These are phyloP conservation scores for Xylaria venustula DNA, from an alignment of 495 filamentous ascomycete genomes.

Conservation along the genomic window DNA sequence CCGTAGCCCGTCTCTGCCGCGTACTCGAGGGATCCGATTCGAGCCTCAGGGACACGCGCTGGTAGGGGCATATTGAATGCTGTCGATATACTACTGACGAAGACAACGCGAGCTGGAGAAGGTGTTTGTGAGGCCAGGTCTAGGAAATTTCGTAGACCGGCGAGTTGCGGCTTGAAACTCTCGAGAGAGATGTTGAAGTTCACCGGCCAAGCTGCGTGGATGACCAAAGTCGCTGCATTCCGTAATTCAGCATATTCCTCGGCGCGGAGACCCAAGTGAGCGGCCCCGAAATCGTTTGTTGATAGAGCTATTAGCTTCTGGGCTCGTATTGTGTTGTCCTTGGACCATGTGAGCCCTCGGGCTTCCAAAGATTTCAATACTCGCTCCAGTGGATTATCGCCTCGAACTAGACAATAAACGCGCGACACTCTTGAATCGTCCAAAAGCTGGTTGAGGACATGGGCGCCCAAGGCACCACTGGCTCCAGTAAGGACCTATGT, in stretches of 20 bases:
- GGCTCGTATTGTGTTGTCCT: constrained; percentile 18
- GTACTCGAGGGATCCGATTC: constrained; percentile 35
- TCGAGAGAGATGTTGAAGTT: constrained; percentile 63
- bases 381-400: constrained; percentile 26
- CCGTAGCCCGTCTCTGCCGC: constrained; percentile 57
- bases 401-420: constrained; percentile 57
- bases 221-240: constrained; percentile 45
- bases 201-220: constrained; percentile 71
- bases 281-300: constrained; percentile 36
- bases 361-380: constrained; percentile 36
- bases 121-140: constrained; percentile 49
- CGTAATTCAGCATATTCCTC: constrained; percentile 35
- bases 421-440: constrained; percentile 39
- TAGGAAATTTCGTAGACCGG: constrained; percentile 55
- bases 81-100: constrained; percentile 54
- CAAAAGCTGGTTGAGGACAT: constrained; percentile 50
- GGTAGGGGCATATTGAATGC: constrained; percentile 34
- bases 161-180: constrained; percentile 58
- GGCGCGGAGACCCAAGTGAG: constrained; percentile 43
- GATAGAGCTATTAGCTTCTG: constrained; percentile 22
- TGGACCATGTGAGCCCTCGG: constrained; percentile 30
- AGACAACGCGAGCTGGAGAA: constrained; percentile 45
- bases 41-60: constrained; percentile 41
- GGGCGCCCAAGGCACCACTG: constrained; percentile 58
- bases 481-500: constrained; percentile 57